Evolutionary conservation across 371 early-diverging fungal species (phyloP).

Genomic region (Mucor velutinosus): DNA sequence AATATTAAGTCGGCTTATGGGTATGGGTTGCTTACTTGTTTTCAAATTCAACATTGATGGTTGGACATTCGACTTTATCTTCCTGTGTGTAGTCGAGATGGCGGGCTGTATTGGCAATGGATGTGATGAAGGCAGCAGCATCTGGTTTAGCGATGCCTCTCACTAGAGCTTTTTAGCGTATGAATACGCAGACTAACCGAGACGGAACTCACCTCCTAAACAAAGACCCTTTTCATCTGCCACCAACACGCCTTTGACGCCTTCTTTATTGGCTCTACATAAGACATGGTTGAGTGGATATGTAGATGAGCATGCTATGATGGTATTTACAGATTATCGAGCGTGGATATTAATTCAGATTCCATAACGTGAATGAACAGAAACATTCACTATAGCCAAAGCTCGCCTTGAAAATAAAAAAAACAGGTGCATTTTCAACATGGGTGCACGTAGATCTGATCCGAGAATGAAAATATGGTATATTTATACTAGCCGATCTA

Average conservation of each 20-base stretch:
- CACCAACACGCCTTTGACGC: constrained; percentile 52
- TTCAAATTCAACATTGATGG: constrained; percentile 47
- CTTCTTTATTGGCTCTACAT: constrained; percentile 41
- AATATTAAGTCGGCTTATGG: not conserved
- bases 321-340: constrained; percentile 29
- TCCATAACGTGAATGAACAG: constrained; percentile 20
- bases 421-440: not conserved
- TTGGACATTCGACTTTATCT: constrained; percentile 45
- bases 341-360: constrained; percentile 33
- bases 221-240: constrained; percentile 49
- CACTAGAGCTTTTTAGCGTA: constrained; percentile 13
- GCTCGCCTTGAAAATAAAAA: not conserved
- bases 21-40: constrained; percentile 26
- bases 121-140: constrained; percentile 41
- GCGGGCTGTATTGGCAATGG: constrained; percentile 42
- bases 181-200: not conserved
- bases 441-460: constrained; percentile 2
- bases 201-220: constrained; percentile 38
- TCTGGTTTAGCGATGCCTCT: constrained; percentile 46
- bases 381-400: not conserved
- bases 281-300: not conserved
- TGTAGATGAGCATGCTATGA: not conserved
- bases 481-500: no score
- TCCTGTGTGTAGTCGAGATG: constrained; percentile 30
- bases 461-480: not conserved